A percentile compares a stretch with the other conserved stretches of the same genome.
phyloP scores from a whole-genome alignment of 495 filamentous ascomycete genomes.

The Saxophila tyrrhenica region DNA sequence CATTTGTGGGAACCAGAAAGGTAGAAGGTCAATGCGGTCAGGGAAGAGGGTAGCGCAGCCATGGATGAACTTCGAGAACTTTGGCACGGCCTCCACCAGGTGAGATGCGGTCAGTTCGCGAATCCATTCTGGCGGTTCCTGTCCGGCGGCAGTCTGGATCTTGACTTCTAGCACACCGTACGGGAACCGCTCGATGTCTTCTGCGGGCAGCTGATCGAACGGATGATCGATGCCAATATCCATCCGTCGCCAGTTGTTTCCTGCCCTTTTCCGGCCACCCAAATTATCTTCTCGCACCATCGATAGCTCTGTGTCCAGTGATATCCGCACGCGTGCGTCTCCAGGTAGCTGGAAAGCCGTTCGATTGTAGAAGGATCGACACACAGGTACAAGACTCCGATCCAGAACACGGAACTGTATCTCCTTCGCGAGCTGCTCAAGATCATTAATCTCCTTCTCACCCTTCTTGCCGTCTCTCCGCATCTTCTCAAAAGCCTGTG shows the following conservation, averaged over 20 bases:
- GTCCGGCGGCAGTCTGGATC: slow-evolving; percentile 91
- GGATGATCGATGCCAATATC: slow-evolving; percentile 96
- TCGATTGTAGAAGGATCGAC: slow-evolving; percentile 90
- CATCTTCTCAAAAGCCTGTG: slow-evolving; percentile 83
- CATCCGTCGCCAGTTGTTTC: slow-evolving; percentile 90
- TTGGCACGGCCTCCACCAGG: slow-evolving; percentile 93
- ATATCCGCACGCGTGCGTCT: slow-evolving; percentile 92
- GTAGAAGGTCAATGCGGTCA: slow-evolving; percentile 74
- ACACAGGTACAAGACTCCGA: slow-evolving; percentile 71
- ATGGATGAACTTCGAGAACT: slow-evolving; percentile 99
- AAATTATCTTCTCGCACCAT: slow-evolving; percentile 94
- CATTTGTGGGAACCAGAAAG: slow-evolving; percentile 99
- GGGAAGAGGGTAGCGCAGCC: slow-evolving; percentile 81
- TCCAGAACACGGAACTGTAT: slow-evolving; percentile 87
- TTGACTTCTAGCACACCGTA: slow-evolving; percentile 97
- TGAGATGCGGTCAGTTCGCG: slow-evolving; percentile 83
- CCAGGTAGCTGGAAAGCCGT: slow-evolving; percentile 96
- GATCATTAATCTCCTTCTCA: slow-evolving; percentile 73
- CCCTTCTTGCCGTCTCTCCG: slow-evolving; percentile 86
- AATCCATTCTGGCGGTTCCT: slow-evolving; percentile 94
- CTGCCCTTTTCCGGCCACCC: slow-evolving; percentile 63
- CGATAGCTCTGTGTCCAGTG: slow-evolving; percentile 87
- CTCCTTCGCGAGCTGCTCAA: slow-evolving; percentile 81
- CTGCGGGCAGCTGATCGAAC: slow-evolving; percentile 74
- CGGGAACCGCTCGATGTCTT: slow-evolving; percentile 82